Base-by-base conservation (phyloP, 2,329 filamentous ascomycete species). In the Sordariomycetes sp. region DNA sequence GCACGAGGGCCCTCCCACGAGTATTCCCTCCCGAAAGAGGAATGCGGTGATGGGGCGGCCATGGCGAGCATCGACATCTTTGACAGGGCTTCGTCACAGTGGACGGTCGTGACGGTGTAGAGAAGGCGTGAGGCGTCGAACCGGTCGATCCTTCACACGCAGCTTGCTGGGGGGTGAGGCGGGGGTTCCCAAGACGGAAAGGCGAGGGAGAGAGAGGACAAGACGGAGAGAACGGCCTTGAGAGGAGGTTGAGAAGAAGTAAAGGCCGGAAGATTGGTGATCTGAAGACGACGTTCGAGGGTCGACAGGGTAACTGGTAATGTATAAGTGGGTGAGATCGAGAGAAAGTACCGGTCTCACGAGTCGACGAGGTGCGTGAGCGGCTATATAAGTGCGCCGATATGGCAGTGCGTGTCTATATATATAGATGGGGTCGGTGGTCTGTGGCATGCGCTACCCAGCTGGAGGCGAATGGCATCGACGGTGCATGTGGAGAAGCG, bases 11-110 rank as follows among this genome's bases (percentile, higher is more conserved):
- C 34, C 14, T 59, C 53, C 57, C 57, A 59, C 2, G 57, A 40
- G 32, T 55, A 59, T n/a, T 55, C 57, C 14, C 57, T 54, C 16
- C 14, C 35, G 57, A 59, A 59, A 2, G 57, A 50, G 46, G 53
- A 55, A 28, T 59, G 57, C 11, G 57, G 57, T 46, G 57, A 40
- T 16, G 57, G 57, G 25, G 57, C 57, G 40, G 57, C 53, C 57
- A 59, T 59, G 20, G 57, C 53, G 14, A 59, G 32, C 57, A 59
- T 59, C 12, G 56, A 58, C 56, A 58, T 58, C 18, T 34, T 59
- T 46, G 24, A 14, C n/a, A 6, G 16, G 37, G 22, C 40, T 43
- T 48, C 40, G 16, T n/a, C 16, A n/a, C 28, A 32, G 8, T 32
- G n/a, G 40, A 46, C 40, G 40, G n/a, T n/a, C 18, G 14, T 46